Conservation (phyloP, 306 rosid species). For the Parietaria judaica region DNA sequence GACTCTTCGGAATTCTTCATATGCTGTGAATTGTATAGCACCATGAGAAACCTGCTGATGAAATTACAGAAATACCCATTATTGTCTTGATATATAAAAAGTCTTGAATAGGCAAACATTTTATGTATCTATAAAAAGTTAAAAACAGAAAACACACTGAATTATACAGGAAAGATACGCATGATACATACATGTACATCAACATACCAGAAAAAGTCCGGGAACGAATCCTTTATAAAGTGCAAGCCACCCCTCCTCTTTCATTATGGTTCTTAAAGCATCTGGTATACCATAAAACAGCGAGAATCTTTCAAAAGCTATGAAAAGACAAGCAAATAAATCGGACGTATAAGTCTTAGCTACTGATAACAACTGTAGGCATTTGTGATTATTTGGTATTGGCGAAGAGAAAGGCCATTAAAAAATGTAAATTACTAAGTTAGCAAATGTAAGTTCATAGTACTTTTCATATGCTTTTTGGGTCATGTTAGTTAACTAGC, state of each 20-base stretch:
- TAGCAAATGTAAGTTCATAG: background rate
- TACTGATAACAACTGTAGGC: background rate
- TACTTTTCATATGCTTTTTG: too few species aligned
- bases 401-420: background rate
- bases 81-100: background rate
- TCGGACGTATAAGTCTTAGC: background rate
- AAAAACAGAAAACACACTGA: background rate
- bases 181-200: constrained; percentile 17
- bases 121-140: too few species aligned
- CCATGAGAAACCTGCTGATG: constrained; percentile 91
- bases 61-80: constrained; percentile 22
- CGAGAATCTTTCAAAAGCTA: constrained; percentile 9
- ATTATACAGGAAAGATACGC: constrained; percentile 1
- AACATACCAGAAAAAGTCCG: constrained; percentile 75
- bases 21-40: constrained; percentile 81
- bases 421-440: background rate
- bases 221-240: constrained; percentile 84
- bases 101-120: too few species aligned
- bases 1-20: constrained; percentile 75
- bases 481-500: too few species aligned
- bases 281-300: constrained; percentile 41
- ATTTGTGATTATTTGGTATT: background rate
- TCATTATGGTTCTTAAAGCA: constrained; percentile 85
- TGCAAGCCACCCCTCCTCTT: constrained; percentile 78
- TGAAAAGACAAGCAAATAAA: constrained; percentile 11